Evolutionary conservation across 371 early-diverging fungal genomes (phyloP).

Genomic region (Capillidium rhysosporum): DNA sequence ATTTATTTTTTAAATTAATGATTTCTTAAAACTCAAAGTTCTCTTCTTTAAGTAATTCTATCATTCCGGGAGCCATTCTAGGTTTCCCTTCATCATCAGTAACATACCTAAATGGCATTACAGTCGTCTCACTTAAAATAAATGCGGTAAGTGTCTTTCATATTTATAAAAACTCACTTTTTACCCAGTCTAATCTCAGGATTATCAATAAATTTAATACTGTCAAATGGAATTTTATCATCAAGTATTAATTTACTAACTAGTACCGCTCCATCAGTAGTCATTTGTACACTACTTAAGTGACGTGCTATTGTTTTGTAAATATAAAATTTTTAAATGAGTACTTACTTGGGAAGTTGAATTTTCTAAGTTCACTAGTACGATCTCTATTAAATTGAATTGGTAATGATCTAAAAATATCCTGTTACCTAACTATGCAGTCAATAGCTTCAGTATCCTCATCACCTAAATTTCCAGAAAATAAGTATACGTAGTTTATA

Average conservation of each 20-base stretch:
- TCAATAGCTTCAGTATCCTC: slow-evolving; percentile 6
- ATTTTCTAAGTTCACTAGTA: slow-evolving; percentile 4
- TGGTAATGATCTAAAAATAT: background rate
- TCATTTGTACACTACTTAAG: background rate
- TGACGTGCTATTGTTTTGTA: background rate
- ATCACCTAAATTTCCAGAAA: background rate
- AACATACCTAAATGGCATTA: slow-evolving; percentile 4
- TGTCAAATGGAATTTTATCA: slow-evolving; percentile 2
- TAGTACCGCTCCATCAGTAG: slow-evolving; percentile 4
- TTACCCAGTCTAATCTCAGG: background rate
- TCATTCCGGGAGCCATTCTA: slow-evolving; percentile 3
- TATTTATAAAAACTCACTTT: background rate
- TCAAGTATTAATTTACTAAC: background rate
- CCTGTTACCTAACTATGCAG: slow-evolving; percentile 1
- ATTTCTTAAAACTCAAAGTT: background rate
- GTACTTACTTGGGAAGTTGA: background rate
- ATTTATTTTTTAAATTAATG: background rate
- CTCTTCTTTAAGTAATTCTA: background rate
- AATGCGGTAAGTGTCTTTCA: background rate
- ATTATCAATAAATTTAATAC: slow-evolving; percentile 4
- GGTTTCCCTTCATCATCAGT: slow-evolving; percentile 2
- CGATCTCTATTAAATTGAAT: slow-evolving; percentile 1
- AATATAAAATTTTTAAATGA: background rate
- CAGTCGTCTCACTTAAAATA: background rate
- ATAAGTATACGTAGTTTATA: no score